These are phyloP conservation scores for Raphidocelis subcapitata DNA, from an alignment of 139 green algal genomes.

Conservation along the genomic window DNA sequence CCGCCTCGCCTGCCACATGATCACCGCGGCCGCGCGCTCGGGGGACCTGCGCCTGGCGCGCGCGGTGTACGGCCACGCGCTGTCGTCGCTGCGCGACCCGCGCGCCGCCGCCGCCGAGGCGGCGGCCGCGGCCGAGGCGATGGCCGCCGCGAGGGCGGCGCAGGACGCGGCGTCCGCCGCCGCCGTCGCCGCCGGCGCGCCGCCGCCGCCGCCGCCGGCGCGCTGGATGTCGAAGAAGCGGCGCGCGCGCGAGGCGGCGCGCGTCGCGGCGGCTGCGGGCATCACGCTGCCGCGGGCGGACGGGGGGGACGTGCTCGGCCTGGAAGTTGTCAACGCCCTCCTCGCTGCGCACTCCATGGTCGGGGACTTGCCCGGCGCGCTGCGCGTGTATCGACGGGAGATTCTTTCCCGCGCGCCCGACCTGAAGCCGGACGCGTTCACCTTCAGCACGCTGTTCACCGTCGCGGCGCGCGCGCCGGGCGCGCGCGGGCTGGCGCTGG, in stretches of 20 bases:
- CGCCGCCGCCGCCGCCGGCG: neutral
- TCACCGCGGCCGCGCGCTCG: constrained; percentile 30
- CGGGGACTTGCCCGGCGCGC: neutral
- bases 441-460: constrained; percentile 45
- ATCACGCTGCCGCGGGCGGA: neutral
- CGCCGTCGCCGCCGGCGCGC: neutral
- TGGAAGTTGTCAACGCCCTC: constrained; percentile 34
- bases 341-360: constrained; percentile 24
- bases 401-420: constrained; percentile 10
- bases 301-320: neutral
- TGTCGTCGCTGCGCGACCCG: neutral
- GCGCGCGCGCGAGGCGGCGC: neutral
- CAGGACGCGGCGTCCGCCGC: neutral
- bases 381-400: constrained; percentile 12
- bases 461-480: constrained; percentile 1
- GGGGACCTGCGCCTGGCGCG: constrained; percentile 30
- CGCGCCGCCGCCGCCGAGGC: neutral
- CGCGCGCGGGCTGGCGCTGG: constrained; percentile 10
- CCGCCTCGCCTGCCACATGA: constrained; percentile 33
- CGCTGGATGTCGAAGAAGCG: neutral
- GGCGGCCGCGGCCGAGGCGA: neutral
- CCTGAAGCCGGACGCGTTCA: constrained; percentile 41
- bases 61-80: constrained; percentile 21
- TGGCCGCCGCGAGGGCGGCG: constrained; percentile 12
- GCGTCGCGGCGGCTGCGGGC: neutral